phyloP scores from a whole-genome alignment of 148 eudicot genomes.

The Cornus florida region DNA sequence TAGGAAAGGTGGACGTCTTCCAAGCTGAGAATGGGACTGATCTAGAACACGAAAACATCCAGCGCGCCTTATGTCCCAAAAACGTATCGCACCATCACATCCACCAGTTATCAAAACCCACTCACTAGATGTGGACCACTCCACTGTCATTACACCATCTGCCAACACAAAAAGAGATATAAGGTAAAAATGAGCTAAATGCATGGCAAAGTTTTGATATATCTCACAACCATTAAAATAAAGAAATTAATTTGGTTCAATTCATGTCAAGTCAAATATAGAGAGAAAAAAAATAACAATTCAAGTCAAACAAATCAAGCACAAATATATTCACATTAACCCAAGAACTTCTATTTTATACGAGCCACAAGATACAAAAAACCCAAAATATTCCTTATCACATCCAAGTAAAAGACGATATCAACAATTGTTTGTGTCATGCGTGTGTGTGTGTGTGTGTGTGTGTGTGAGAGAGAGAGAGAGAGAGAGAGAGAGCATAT shows the following conservation, averaged over 20 bases:
- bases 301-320: background rate
- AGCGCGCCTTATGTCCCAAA: conserved; percentile 98
- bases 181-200: background rate
- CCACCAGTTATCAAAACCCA: conserved; percentile 96
- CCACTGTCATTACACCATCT: conserved; percentile 92
- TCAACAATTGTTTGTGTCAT: background rate
- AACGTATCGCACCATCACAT: conserved; percentile 96
- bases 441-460: background rate
- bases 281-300: background rate
- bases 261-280: background rate
- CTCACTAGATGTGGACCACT: conserved; percentile 97
- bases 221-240: background rate
- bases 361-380: too few species aligned
- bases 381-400: background rate
- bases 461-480: background rate
- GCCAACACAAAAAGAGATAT: conserved; percentile 19
- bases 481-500: background rate
- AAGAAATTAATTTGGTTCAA: background rate
- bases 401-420: background rate
- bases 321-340: too few species aligned
- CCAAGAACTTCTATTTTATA: too few species aligned
- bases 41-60: conserved; percentile 90
- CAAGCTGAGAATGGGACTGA: conserved; percentile 88
- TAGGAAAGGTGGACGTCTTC: conserved; percentile 77
- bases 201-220: background rate